Conservation (phyloP, 2,329 filamentous ascomycete genomes). For the Diaporthe vaccinii region DNA sequence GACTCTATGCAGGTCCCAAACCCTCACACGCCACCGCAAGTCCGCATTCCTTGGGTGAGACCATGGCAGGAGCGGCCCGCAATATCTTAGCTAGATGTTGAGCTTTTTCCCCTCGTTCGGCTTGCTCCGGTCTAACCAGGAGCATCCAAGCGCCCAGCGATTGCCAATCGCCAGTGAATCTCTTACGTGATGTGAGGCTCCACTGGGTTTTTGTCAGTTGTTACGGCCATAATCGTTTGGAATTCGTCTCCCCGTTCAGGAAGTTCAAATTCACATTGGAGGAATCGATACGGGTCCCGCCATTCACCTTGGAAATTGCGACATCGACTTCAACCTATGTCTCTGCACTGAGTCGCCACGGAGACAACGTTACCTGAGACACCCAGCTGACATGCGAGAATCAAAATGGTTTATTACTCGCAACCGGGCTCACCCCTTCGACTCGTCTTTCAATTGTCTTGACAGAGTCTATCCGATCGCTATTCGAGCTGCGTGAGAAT, state of each 20-base stretch:
- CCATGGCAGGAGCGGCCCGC: not conserved
- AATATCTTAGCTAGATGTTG: not conserved
- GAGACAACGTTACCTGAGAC: not conserved
- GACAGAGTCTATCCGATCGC: not conserved
- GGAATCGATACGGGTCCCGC: not conserved
- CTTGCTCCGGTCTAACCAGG: not conserved
- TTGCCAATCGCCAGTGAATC: not conserved
- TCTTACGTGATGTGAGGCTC: conserved; percentile 17
- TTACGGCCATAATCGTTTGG: not conserved
- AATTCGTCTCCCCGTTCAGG: not conserved
- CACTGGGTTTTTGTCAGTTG: not conserved
- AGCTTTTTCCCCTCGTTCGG: not conserved
- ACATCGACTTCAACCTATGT: not conserved
- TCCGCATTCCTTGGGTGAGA: not conserved
- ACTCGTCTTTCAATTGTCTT: not conserved
- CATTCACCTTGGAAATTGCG: not conserved
- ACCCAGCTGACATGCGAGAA: not conserved
- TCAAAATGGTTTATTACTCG: not conserved
- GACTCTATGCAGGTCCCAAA: not conserved
- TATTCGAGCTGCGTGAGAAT: not conserved
- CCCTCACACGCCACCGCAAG: not conserved
- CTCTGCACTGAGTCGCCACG: not conserved
- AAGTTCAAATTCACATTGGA: not conserved
- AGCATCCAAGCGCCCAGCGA: not conserved
- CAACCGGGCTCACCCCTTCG: too few relatives aligned